Evolutionary conservation across 257 asterid genomes (phyloP), one percentile per base, ranked within the genome.

Genomic region (Fraxinus americana): DNA sequence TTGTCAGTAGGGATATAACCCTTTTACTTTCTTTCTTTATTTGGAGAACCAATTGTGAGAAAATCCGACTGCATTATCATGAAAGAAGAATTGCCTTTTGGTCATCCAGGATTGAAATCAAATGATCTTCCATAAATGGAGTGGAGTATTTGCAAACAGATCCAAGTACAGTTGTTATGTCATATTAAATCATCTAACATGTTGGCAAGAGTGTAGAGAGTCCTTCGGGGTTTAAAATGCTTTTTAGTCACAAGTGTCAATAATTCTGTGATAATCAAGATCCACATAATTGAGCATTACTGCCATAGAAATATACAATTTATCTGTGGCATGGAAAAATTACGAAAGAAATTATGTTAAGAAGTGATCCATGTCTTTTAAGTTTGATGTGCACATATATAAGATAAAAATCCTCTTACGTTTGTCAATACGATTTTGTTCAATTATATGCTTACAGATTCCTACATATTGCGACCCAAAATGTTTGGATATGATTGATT

Each of bases 401-500:
- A 41, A 41, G 48, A 57, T 57, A 57, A 5, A n/a, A 9, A 6
- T 21, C 27, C 11, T 54, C 25, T 54, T 54, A 54, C 25, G 5
- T 54, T 54, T 29, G 27, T 57, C 12, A 57, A 21, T 57, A 57
- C 2, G 11, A 57, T 57, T 57, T n/a, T 57, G 11, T 57, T 21
- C 21, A 57, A 10, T 57, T 23, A 57, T 57, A 13, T 57, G 12
- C 27, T 21, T 17, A 1, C 11, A n/a, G 67, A 19, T 57, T 57
- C 67, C 67, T 57, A 29, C 30, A 57, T 7, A 8, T 25, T 57
- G 67, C 5, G 19, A 29, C 29, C 65, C 27, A 30, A 48, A 45
- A 76, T 68, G 75, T 67, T 83, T 59, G 50, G 73, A 34, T 74
- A 41, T 63, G 16, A 52, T 66, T 77, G 75, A 81, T 78, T 66